Conservation (phyloP, 129 eudicot species). For the Apium graveolens region DNA sequence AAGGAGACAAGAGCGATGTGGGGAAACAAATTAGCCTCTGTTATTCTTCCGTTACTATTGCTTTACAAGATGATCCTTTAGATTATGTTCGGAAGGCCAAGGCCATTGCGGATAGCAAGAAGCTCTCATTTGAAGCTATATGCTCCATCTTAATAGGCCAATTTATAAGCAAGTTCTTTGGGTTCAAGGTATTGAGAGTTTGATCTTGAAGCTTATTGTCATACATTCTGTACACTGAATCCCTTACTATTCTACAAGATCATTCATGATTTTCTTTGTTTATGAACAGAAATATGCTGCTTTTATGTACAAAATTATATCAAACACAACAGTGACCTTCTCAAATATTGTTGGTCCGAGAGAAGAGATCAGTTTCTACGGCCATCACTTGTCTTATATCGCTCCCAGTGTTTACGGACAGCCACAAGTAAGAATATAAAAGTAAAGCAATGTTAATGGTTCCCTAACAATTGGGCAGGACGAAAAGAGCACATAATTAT, state of each 20-base stretch:
- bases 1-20: slow-evolving; percentile 20
- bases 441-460: too few relatives aligned
- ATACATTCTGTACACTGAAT: background rate
- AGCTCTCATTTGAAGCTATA: slow-evolving; percentile 28
- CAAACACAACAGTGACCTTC: slow-evolving; percentile 29
- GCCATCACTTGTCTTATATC: slow-evolving; percentile 28
- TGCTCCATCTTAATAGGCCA: slow-evolving; percentile 2
- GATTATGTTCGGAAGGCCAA: slow-evolving; percentile 33
- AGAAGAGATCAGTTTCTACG: slow-evolving; percentile 31
- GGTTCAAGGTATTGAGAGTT: slow-evolving; percentile 21
- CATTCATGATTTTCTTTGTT: background rate
- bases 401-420: slow-evolving; percentile 38
- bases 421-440: slow-evolving; percentile 22
- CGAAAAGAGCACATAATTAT: too few relatives aligned
- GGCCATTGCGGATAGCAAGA: slow-evolving; percentile 28
- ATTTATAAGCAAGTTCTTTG: slow-evolving; percentile 13
- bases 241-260: background rate
- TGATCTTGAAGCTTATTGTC: background rate
- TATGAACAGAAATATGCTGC: slow-evolving; percentile 17
- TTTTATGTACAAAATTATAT: slow-evolving; percentile 5
- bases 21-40: slow-evolving; percentile 32
- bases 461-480: too few relatives aligned
- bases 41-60: slow-evolving; percentile 26
- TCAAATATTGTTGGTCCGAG: slow-evolving; percentile 38
- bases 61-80: slow-evolving; percentile 29